phyloP scores from a whole-genome alignment of 192 early-diverging fungal species.

The Entomortierella parvispora region DNA sequence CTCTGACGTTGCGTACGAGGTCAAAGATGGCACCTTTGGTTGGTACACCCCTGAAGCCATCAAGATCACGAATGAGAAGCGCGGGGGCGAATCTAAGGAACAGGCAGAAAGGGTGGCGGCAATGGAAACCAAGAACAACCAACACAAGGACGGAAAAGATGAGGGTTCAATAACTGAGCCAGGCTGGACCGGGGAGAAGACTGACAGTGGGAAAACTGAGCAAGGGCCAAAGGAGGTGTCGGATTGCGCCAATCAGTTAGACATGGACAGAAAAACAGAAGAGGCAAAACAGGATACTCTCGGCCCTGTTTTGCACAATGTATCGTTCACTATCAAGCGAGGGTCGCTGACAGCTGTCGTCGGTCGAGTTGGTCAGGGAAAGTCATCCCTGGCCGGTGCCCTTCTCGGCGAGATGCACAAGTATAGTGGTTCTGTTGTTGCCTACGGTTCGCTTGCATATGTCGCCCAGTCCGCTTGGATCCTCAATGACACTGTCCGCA shows the following conservation, averaged over 20 bases:
- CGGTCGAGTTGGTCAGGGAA: constrained; percentile 60
- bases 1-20: background rate
- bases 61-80: constrained; percentile 16
- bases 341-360: constrained; percentile 55
- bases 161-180: background rate
- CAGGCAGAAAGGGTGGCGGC: constrained; percentile 9
- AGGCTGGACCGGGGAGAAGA: background rate
- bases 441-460: constrained; percentile 16
- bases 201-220: constrained; percentile 1
- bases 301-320: constrained; percentile 31
- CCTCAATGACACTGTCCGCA: constrained; percentile 87
- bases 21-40: constrained; percentile 6
- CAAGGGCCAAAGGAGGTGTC: background rate
- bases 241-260: constrained; percentile 2
- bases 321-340: constrained; percentile 49
- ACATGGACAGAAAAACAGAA: constrained; percentile 1
- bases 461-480: constrained; percentile 83
- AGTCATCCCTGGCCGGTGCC: constrained; percentile 57
- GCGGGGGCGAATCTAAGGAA: constrained; percentile 15
- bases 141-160: constrained; percentile 7
- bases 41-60: constrained; percentile 24
- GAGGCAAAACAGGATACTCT: constrained; percentile 6
- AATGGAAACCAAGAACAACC: constrained; percentile 10
- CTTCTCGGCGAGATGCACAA: constrained; percentile 58
- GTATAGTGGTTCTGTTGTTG: constrained; percentile 4